These are phyloP conservation scores for Acacia confusa DNA, from an alignment of 306 rosid genomes.

Conservation along the genomic window DNA sequence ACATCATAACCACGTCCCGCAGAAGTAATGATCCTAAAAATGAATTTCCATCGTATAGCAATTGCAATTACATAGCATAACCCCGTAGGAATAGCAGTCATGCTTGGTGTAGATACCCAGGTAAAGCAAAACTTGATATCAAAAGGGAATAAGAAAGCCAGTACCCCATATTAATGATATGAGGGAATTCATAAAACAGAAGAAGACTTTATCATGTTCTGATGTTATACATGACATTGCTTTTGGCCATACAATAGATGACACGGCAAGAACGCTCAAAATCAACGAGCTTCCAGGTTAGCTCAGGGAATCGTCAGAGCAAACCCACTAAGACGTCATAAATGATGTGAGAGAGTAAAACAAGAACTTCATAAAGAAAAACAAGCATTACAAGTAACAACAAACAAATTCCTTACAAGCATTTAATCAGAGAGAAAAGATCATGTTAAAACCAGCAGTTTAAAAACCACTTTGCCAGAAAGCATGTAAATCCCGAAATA, in stretches of 20 bases:
- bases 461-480: background rate
- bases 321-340: slow-evolving; percentile 9
- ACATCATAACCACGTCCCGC: slow-evolving; percentile 15
- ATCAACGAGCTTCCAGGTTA: slow-evolving; percentile 8
- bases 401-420: background rate
- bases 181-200: slow-evolving; percentile 13
- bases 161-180: background rate
- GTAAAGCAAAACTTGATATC: background rate
- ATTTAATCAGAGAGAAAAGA: slow-evolving; percentile 9
- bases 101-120: slow-evolving; percentile 18
- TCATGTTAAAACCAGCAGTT: slow-evolving; percentile 26
- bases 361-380: background rate
- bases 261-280: slow-evolving; percentile 9
- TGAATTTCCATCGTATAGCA: slow-evolving; percentile 2
- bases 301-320: slow-evolving; percentile 20
- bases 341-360: background rate
- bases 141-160: background rate
- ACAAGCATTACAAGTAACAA: slow-evolving; percentile 23
- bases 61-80: background rate
- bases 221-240: slow-evolving; percentile 11
- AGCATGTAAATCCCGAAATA: slow-evolving; percentile 12
- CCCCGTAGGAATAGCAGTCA: background rate
- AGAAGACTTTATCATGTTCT: background rate
- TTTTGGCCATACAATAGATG: slow-evolving; percentile 17
- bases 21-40: slow-evolving; percentile 11